These are phyloP conservation scores for Streptanthus diversifolius DNA, from an alignment of 345 rosid species.

Conservation along the genomic window DNA sequence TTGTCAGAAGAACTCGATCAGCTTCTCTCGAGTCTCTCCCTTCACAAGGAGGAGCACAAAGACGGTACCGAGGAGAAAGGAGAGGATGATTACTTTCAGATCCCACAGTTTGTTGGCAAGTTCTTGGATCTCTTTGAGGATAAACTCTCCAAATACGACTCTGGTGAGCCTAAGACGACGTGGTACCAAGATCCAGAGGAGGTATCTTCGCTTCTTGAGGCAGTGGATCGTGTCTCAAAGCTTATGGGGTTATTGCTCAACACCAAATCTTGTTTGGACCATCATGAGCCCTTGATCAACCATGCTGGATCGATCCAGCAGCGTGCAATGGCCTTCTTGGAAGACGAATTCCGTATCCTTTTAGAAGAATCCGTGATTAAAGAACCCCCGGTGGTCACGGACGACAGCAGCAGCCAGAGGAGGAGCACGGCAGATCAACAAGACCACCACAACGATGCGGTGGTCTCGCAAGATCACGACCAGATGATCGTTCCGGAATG, in stretches of 20 bases:
- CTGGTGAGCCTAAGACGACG: conserved; percentile 38
- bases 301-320: conserved; percentile 59
- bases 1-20: conserved; percentile 52
- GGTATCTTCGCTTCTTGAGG: conserved; percentile 41
- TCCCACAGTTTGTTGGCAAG: conserved; percentile 51
- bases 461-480: conserved; percentile 21
- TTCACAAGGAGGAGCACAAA: conserved; percentile 17
- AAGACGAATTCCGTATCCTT: conserved; percentile 61
- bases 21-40: conserved; percentile 34
- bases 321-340: conserved; percentile 70
- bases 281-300: conserved; percentile 41
- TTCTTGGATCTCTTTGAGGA: conserved; percentile 63
- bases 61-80: not conserved
- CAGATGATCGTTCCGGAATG: conserved; percentile 14
- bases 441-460: conserved; percentile 31
- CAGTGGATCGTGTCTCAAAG: conserved; percentile 51
- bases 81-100: conserved; percentile 26
- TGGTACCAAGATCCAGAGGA: conserved; percentile 43
- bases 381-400: conserved; percentile 3
- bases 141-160: conserved; percentile 39
- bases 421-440: conserved; percentile 31
- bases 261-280: conserved; percentile 40
- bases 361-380: conserved; percentile 39
- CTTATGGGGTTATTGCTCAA: conserved; percentile 36
- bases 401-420: conserved; percentile 31